Evolutionary conservation across 2,329 filamentous ascomycete species (phyloP), one percentile per base, ranked within the genome.

Genomic region (Salinomyces thailandicus): DNA sequence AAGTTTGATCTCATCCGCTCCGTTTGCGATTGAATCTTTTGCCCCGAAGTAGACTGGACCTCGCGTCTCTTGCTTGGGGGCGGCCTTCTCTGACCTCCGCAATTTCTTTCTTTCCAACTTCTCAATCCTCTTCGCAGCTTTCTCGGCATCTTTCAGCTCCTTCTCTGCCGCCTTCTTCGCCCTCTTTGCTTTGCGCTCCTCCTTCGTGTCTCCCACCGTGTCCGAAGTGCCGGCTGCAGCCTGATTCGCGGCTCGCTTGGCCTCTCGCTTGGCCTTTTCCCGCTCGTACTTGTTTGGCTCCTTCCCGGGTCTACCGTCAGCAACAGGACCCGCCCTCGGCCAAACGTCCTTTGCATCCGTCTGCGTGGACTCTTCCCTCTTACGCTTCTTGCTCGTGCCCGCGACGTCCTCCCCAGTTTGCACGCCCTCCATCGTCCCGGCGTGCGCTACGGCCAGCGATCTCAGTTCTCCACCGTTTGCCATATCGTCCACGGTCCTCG

Each of bases 101-200:
- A 26, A n/a, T 26, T n/a, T 26, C 22, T 26, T 26, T 26, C 22
- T 8, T n/a, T 26, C 22, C 9, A n/a, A 8, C 22, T 26, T 30
- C 17, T 20, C 31, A 26, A 15, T 31, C 35, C 36, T 42, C 39
- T 37, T 35, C 30, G 35, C 36, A 26, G 7, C 24, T 13, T 35
- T 37, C 5, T 22, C 15, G 8, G 18, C 32, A 18, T 28, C 33
- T 33, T 39, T 41, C 20, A 28, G 17, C n/a, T 28, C 33, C 31
- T 38, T 37, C 5, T 38, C 31, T 16, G 59, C 22, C 41, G 38
- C 45, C 33, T 43, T 39, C n/a, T 38, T 19, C 20, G 34, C 18
- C 33, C 34, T 41, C 13, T 38, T 36, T 24, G 20, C 33, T 32
- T 30, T 30, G 16, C 32, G 27, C 18, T 49, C 44, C 13, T 30